Percentiles rank a stretch among this genome's conserved stretches.
phyloP scores from a whole-genome alignment of 73 alveolate species.

The Symbiodinium pilosum region DNA sequence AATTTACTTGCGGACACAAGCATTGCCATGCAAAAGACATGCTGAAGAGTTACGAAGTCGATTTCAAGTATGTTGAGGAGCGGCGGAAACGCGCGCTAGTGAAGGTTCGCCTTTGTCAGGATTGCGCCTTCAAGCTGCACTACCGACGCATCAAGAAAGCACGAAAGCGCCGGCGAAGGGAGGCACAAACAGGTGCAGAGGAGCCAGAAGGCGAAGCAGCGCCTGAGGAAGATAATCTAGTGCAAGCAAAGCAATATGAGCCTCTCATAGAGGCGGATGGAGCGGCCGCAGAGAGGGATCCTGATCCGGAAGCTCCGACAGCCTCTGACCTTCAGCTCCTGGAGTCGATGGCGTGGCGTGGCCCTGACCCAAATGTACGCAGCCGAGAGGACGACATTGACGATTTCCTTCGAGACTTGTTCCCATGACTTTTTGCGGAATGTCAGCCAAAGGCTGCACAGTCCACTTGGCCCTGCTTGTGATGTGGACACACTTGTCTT shows the following conservation, averaged over 20 bases:
- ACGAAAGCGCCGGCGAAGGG: slow-evolving; percentile 42
- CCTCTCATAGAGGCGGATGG: background rate
- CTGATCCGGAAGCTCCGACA: background rate
- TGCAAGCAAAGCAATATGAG: background rate
- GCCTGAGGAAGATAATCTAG: background rate
- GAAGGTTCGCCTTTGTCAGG: slow-evolving; percentile 82
- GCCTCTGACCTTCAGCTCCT: slow-evolving; percentile 14
- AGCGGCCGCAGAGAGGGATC: background rate
- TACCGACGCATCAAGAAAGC: slow-evolving; percentile 86
- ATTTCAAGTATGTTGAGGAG: slow-evolving; percentile 52
- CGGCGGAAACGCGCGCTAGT: slow-evolving; percentile 63
- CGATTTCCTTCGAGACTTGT: background rate
- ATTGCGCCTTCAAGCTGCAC: slow-evolving; percentile 79
- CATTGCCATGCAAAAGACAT: slow-evolving; percentile 10
- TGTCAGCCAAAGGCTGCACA: too few species aligned
- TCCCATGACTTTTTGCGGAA: too few species aligned
- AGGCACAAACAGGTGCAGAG: background rate
- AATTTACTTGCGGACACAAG: slow-evolving; percentile 63
- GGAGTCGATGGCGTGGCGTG: slow-evolving; percentile 83
- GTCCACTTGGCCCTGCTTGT: too few species aligned
- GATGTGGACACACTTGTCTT: too few species aligned
- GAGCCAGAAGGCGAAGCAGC: too few species aligned
- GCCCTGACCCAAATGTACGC: slow-evolving; percentile 47
- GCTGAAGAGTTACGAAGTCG: slow-evolving; percentile 82
- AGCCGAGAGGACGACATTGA: slow-evolving; percentile 10